Base-by-base conservation (phyloP, 2,329 filamentous ascomycete genomes). In the Byssothecium circinans region DNA sequence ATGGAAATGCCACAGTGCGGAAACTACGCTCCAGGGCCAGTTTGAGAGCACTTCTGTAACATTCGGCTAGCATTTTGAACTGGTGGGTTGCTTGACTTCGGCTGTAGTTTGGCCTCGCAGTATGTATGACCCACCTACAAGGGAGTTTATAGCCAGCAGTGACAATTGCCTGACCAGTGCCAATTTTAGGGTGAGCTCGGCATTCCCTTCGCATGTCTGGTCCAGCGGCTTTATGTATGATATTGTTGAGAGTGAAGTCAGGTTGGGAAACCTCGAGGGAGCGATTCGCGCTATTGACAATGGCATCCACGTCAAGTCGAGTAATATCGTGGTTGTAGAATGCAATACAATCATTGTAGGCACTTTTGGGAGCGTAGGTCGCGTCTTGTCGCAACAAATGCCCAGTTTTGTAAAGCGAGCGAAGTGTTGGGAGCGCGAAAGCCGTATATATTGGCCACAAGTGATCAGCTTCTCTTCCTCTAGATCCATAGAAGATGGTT, bases 1-100 rank as follows among this genome's bases (percentile, higher is more conserved):
- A 64, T 18, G 68, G 68, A 45, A 71, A 70, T 0, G 66, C 69
- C 11, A 71, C 50, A 1, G 59, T 67, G 29, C 62, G 65, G 34
- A 69, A 39, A 1, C 50, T 43, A 12, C 57, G 39, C 2, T 52
- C 41, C 7, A 51, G 47, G 4, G 66, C 67, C 14, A 58, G 44
- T 20, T 48, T 54, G 12, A 71, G 51, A 14, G 52, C 53, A 42
- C 46, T 60, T 7, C 59, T 60, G 41, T 71, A 71, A 49, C 67
- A 69, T 20, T 61, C 58, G 1, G 58, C 59, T 12, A 71, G 60
- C 11, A 59, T 32, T 18, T 64, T 63, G 25, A 17, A 8, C n/a
- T 63, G 54, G 2, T 49, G 47, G 45, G 55, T 56, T 3, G 57
- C 56, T 38, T 60, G 57, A 2, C 44, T 42, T 6, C 44, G 41